Conservation (phyloP, 2,329 filamentous ascomycete genomes). For the Dichotomopilus funicola region DNA sequence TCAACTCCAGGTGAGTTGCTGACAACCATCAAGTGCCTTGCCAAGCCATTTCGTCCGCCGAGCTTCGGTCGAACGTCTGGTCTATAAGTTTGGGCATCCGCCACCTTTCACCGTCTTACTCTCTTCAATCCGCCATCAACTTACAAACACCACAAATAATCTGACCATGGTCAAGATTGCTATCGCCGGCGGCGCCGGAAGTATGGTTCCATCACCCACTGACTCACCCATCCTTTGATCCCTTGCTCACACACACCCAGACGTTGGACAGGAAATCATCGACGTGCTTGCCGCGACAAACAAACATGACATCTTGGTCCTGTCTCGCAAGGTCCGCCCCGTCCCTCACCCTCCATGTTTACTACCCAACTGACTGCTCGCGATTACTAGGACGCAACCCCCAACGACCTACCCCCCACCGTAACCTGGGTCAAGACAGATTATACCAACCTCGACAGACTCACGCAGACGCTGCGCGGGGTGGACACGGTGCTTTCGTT, state of each 20-base stretch:
- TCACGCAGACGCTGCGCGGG: slow-evolving; percentile 20
- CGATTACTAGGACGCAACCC: not conserved
- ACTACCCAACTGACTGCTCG: not conserved
- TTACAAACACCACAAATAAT: not conserved
- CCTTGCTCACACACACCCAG: not conserved
- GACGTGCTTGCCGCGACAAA: slow-evolving; percentile 9
- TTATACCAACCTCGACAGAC: slow-evolving; percentile 18
- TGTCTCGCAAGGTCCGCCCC: slow-evolving; percentile 10
- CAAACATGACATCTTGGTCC: slow-evolving; percentile 14
- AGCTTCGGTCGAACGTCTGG: too few relatives aligned
- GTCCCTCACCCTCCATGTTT: too few relatives aligned
- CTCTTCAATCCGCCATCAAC: not conserved
- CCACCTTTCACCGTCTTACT: too few relatives aligned
- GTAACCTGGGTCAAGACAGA: slow-evolving; percentile 12
- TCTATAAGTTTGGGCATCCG: too few relatives aligned
- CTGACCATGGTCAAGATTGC: slow-evolving; percentile 13
- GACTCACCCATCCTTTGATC: too few relatives aligned
- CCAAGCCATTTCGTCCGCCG: too few relatives aligned
- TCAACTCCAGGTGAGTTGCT: too few relatives aligned
- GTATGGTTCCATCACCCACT: not conserved
- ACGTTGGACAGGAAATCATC: slow-evolving; percentile 12
- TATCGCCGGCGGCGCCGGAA: slow-evolving; percentile 12
- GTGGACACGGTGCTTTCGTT: slow-evolving; percentile 25
- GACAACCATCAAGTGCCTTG: too few relatives aligned
- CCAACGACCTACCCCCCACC: not conserved